Base-by-base conservation (phyloP, 148 eudicot species). In the Rheum nobile region DNA sequence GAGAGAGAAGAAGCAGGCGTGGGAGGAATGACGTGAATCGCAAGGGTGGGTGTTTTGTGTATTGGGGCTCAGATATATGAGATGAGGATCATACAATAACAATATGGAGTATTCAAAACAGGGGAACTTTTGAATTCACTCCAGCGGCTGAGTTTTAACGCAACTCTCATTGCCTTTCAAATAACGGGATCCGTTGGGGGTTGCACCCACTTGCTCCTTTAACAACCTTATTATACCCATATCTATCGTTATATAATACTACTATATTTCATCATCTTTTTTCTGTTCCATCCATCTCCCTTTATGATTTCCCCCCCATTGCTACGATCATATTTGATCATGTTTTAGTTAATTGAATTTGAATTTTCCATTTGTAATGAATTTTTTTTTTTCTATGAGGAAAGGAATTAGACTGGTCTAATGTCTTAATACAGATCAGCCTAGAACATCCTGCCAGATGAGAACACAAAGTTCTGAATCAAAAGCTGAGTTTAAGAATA, bases 151-250 rank as follows among this genome's bases (percentile, higher is more conserved):
- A 28, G 34, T 47, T 13, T 26, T 28, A 59, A 59, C 67, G 67
- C 35, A 28, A 28, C 67, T 59, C 34, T 12, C 4, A 22, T 6
- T 21, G 16, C 17, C 6, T 59, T 59, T 59, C 67, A 31, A 12
- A 63, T 32, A 63, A 63, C 69, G 39, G 69, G 69, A 63, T 63
- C 67, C 67, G 67, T 59, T 59, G 67, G 35, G 4, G 13, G 13
- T 43, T 48, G 24, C 16, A 42, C 1, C 41, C 41, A 38, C 41
- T 10, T 42, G 46, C 16, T 12, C 35, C 35, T 24, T 11, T 55
- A 1, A 55, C 28, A 28, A 21, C 59, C 9, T 22, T 17, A 1
- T 4, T 50, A 7, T 17, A n/a, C 55, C 22, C 26, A 17, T 50
- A 19, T 50, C 55, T 6, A 12, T 14, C n/a, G n/a, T 14, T 47